Evolutionary conservation across 495 filamentous ascomycete genomes (phyloP), one percentile per base, ranked within the genome.

Genomic region (Penicillium salamii): DNA sequence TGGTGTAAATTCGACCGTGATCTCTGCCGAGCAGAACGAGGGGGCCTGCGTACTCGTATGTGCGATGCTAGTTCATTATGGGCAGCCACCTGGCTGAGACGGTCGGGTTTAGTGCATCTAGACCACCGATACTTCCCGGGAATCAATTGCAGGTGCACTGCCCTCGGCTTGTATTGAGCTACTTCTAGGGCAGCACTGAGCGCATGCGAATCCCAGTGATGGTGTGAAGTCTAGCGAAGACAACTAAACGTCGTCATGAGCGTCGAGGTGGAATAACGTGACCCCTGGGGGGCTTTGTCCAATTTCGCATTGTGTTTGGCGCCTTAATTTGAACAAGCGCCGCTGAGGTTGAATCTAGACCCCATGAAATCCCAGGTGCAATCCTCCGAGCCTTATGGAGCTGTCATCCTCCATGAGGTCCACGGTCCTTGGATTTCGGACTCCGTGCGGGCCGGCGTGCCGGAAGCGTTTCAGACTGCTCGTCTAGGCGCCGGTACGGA

Each of bases 381-480:
- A 15, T 28, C 6, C 12, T 14, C 3, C 11, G 13, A 5, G 14
- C 15, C 26, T 15, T 18, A 14, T 33, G 7, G 17, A 44, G 20
- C 43, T 46, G 34, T 46, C 20, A 46, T n/a, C n/a, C n/a, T n/a
- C 33, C 33, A 19, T 4, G 3, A 8, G 23, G 40, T 42, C 8
- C 14, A 17, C n/a, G 19, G 46, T 47, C 37, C n/a, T 42, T 4
- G 24, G 35, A 21, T 20, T n/a, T 54, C 31, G 35, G 40, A 29
- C 42, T 50, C 41, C 53, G 34, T 49, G 46, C 38, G 37, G 37
- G 28, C 21, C 46, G 50, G 52, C 28, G 45, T 46, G 51, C 49
- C 54, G 48, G 23, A 8, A 55, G 35, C 40, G 61, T 64, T 64
- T 64, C 61, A 64, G 36, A 58, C 36, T 48, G 49, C 58, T 55